Conservation (phyloP, 179 eudicot genomes). For the Pouteria campechiana region DNA sequence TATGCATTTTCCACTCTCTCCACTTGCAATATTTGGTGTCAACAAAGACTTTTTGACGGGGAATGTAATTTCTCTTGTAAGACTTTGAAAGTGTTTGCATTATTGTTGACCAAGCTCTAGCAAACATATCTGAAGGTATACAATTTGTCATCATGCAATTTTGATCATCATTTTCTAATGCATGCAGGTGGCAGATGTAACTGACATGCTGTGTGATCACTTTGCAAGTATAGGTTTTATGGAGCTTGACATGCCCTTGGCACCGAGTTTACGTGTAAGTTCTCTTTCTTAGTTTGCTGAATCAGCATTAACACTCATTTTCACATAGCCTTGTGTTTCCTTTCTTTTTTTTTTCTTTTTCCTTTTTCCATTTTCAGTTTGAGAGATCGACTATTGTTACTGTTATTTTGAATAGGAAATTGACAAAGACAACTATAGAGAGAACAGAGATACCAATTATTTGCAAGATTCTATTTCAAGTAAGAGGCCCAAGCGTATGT, state of each 20-base stretch:
- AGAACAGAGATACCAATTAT: slow-evolving; percentile 3
- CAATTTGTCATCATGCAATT: no score
- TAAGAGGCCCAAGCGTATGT: slow-evolving; percentile 13
- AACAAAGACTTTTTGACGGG: no score
- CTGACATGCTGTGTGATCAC: slow-evolving; percentile 48
- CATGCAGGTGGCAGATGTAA: slow-evolving; percentile 67
- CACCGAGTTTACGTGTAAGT: slow-evolving; percentile 28
- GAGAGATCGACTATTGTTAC: no score
- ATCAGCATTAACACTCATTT: background rate
- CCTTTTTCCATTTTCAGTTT: slow-evolving; percentile 8
- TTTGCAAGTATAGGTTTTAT: slow-evolving; percentile 31
- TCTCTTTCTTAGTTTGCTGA: background rate
- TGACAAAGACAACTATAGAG: slow-evolving; percentile 3
- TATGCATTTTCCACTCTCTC: no score
- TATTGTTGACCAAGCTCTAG: no score
- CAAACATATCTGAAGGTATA: no score
- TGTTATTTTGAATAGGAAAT: no score
- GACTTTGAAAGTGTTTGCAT: no score
- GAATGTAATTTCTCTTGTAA: no score
- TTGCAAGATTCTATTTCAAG: slow-evolving; percentile 3
- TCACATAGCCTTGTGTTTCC: background rate
- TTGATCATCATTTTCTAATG: no score
- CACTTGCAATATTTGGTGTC: no score
- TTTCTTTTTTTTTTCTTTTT: background rate
- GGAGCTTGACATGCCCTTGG: slow-evolving; percentile 22